Base-by-base conservation (phyloP, 768 basidiomycete species). In the Hirschioporus abietinus region DNA sequence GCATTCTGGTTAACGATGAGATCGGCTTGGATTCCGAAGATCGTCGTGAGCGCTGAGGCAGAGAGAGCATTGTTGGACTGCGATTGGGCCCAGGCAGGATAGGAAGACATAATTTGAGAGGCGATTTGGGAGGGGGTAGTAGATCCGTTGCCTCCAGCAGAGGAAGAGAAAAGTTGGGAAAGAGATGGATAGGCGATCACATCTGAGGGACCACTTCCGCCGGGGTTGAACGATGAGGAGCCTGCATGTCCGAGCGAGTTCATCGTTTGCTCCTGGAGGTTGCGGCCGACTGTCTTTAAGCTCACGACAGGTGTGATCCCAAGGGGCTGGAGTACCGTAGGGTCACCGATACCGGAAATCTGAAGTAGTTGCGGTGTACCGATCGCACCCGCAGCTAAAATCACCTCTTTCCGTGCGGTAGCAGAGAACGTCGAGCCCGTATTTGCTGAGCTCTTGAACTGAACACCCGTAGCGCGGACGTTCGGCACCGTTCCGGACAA, bases 291-390 rank as follows among this genome's bases (percentile, higher is more conserved):
- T 5, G 79, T 80, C 68, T 79, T 79, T 30, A 86, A 74, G 65
- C 84, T 74, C 57, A 86, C 74, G n/a, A 76, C 73, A 3, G 81
- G 79, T 15, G 70, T 72, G 71, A 88, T 84, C 0, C 81, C 84
- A 24, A 87, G 76, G 1, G 80, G 75, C 0, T 70, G 71, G 0
- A 88, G 81, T 24, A 83, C 58, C 10, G 72, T 72, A 0, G 82
- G 74, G 71, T 86, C 84, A 1, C 86, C 87, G 66, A 88, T 82
- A 0, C 86, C 87, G 15, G 85, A 87, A 0, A 84, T 79, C 71
- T 86, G 84, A 17, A 85, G 78, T 10, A 85, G 75, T 1, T 77
- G 77, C 4, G 84, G 84, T 0, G 81, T 80, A 78, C 82, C 73
- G 65, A 86, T 82, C 1, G 84, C 81, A 20, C 86, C 86, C 4